phyloP scores from a whole-genome alignment of 495 filamentous ascomycete species.

The Aspergillus funiculosus region DNA sequence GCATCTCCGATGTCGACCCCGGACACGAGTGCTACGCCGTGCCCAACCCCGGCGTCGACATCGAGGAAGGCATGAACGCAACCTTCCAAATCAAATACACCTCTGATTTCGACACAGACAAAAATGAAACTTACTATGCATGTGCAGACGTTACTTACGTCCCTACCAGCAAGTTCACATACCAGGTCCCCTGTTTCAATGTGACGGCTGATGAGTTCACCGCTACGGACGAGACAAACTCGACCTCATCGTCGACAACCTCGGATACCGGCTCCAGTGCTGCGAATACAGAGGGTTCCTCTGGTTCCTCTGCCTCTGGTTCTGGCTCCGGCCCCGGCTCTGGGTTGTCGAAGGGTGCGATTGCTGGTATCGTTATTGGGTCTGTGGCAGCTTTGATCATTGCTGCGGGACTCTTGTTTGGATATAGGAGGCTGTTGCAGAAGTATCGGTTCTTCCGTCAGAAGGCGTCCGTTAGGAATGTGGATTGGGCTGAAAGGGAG shows the following conservation, averaged over 20 bases:
- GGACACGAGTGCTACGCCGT: slow-evolving; percentile 50
- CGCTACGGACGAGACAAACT: slow-evolving; percentile 5
- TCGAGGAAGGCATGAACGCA: slow-evolving; percentile 40
- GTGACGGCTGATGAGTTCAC: slow-evolving; percentile 32
- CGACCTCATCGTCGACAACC: neutral
- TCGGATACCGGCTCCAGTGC: neutral
- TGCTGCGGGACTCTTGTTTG: slow-evolving; percentile 12
- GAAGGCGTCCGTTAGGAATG: slow-evolving; percentile 15
- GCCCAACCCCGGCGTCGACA: slow-evolving; percentile 30
- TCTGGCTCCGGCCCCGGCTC: slow-evolving; percentile 1
- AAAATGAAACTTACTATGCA: slow-evolving; percentile 46
- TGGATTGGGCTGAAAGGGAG: slow-evolving; percentile 10
- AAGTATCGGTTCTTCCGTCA: slow-evolving; percentile 14
- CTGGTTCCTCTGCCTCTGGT: too few relatives aligned
- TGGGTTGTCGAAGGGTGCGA: slow-evolving; percentile 38
- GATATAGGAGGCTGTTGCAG: slow-evolving; percentile 14
- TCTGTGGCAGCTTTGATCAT: slow-evolving; percentile 32
- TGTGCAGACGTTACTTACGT: slow-evolving; percentile 50
- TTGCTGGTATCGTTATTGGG: slow-evolving; percentile 46
- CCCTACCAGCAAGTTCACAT: slow-evolving; percentile 31
- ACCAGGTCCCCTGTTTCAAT: slow-evolving; percentile 46
- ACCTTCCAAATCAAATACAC: slow-evolving; percentile 49
- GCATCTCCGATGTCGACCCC: slow-evolving; percentile 32
- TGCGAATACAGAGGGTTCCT: too few relatives aligned
- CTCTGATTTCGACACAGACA: slow-evolving; percentile 37